These are phyloP conservation scores for Cordyceps tenuipes DNA, from an alignment of 2,329 filamentous ascomycete species.

Conservation along the genomic window DNA sequence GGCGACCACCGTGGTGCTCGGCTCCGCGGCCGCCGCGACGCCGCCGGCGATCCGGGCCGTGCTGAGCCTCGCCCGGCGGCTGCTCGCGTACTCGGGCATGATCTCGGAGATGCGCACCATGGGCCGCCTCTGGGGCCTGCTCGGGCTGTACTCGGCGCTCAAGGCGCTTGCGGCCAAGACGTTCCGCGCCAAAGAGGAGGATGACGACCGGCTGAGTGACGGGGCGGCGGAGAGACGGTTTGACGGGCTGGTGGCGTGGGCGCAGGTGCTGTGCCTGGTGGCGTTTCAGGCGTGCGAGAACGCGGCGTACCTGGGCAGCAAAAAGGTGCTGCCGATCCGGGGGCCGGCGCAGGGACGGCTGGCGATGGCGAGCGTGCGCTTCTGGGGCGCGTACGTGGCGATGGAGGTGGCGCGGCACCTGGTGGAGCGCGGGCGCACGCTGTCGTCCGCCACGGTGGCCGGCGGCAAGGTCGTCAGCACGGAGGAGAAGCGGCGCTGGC, in stretches of 20 bases:
- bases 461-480: conserved; percentile 21
- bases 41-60: conserved; percentile 30
- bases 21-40: conserved; percentile 26
- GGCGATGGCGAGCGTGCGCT: conserved; percentile 65
- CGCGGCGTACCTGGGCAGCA: conserved; percentile 64
- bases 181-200: conserved; percentile 21
- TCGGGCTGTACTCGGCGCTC: conserved; percentile 65
- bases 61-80: conserved; percentile 40
- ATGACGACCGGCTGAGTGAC: conserved; percentile 24
- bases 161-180: conserved; percentile 36
- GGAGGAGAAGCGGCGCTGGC: conserved; percentile 33
- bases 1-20: conserved; percentile 39
- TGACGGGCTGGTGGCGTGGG: conserved; percentile 48
- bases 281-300: conserved; percentile 79
- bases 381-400: conserved; percentile 71
- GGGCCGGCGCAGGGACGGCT: conserved; percentile 50
- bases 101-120: conserved; percentile 67
- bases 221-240: conserved; percentile 26
- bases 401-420: conserved; percentile 64
- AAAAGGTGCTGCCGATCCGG: conserved; percentile 57
- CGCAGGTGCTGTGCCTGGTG: conserved; percentile 60
- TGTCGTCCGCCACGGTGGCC: conserved; percentile 8
- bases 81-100: conserved; percentile 55
- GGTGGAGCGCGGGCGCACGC: conserved; percentile 35
- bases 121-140: conserved; percentile 64